Base-by-base conservation (phyloP, 2,329 filamentous ascomycete species). In the Fusarium decemcellulare region DNA sequence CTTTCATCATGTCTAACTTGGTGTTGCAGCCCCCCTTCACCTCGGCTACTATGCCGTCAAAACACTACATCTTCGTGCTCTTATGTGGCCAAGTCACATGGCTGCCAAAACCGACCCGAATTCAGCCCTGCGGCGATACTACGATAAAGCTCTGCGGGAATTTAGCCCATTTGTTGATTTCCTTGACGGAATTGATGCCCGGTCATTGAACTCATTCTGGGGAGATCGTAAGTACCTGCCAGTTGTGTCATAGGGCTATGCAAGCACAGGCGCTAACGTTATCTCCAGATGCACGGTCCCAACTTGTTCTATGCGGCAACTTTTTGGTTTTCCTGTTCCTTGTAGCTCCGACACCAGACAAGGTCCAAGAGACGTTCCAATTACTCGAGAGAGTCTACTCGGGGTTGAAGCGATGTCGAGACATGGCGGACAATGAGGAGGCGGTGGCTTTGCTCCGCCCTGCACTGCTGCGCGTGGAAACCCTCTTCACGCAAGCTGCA, bases 281-380 rank as follows among this genome's bases (percentile, higher is more conserved):
- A 5, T 15, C 12, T 34, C 12, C 6, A 63, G 60, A 63, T 27
- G 60, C 60, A 5, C 74, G 80, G 3, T 80, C 78, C 1, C 78
- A 82, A 52, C 71, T 81, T 1, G 78, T 80, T 5, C 70, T 81
- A 0, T 77, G 76, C 34, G 78, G 79, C 16, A 81, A 81, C 62
- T 80, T 81, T 50, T 62, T 82, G 30, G 78, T 81, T 32, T 80
- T 81, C 53, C 70, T 81, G 1, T 82, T 82, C 54, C 74, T 81
- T 10, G 70, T 79, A 34, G 78, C 79, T 2, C 74, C 78, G 4
- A 65, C 63, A n/a, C 48, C 57, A 2, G 56, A 52, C 4, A 59
- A 75, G 14, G 64, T 72, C 5, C 59, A 65, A 14, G 63, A 69
- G 2, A 64, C 74, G 4, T 76, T 72, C 14, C 47, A 57, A 8